Evolutionary conservation across 192 early-diverging fungal species (phyloP), one percentile per base, ranked within the genome.

Genomic region (Mortierella alpina): DNA sequence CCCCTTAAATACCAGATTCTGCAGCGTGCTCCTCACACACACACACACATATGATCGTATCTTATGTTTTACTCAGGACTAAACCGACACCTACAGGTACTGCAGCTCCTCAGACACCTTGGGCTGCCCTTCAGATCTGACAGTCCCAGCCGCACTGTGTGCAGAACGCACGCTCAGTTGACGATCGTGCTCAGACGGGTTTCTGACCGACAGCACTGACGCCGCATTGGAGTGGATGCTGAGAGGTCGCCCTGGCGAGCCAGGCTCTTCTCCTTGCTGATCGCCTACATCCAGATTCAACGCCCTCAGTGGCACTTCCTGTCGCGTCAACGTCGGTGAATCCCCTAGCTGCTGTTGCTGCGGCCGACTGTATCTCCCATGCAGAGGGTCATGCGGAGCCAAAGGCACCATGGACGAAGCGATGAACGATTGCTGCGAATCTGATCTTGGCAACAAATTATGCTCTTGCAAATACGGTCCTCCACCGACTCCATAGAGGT

Each of bases 381-480:
- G 64, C 4, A 54, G 48, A 54, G 57, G 72, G 6, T 66, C 63
- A 53, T 67, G 52, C 39, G 45, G 62, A 22, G 62, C 54, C 18
- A 73, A 3, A 13, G 69, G 70, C 23, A 80, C 15, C 77, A 80
- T 80, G 15, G 77, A 80, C 18, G 77, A 52, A 0, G 77, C 77
- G 5, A 80, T 54, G 57, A 80, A 80, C 31, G 77, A 57, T 22
- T 78, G 67, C 7, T 71, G 51, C 1, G 65, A 58, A 6, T 39
- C 46, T n/a, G 73, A 60, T 12, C 63, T 23, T 0, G 68, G 20
- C 17, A 72, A 10, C 63, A 60, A 15, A 17, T 60, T 49, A 15
- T 60, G 60, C 47, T 77, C 74, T 40, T 64, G 70, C 22, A 54
- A 59, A n/a, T 52, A 52, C 0, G 31, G 31, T 3, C 31, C 31